These are phyloP conservation scores for Pichia sp. DNA, from an alignment of 1,139 yeast species.

Conservation along the genomic window DNA sequence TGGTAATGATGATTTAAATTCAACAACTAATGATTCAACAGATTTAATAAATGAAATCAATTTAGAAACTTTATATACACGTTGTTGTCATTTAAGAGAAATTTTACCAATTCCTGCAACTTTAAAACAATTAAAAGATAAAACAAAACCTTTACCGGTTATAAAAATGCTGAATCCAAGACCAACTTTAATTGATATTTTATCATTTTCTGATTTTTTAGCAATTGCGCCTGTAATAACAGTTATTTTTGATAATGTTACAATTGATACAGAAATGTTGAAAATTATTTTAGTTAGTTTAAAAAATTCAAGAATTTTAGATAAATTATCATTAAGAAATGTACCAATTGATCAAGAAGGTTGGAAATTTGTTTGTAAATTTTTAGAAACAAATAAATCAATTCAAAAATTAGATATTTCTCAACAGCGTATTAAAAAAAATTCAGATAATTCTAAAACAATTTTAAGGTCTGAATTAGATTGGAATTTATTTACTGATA, in stretches of 20 bases:
- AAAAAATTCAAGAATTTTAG: constrained; percentile 49
- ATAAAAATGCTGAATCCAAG: constrained; percentile 79
- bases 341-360: constrained; percentile 66
- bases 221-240: constrained; percentile 77
- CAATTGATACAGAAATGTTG: constrained; percentile 75
- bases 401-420: constrained; percentile 72
- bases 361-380: constrained; percentile 72
- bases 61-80: constrained; percentile 61
- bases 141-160: constrained; percentile 66
- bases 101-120: constrained; percentile 87
- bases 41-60: constrained; percentile 32
- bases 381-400: constrained; percentile 51
- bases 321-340: constrained; percentile 70
- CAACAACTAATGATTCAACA: constrained; percentile 9
- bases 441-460: constrained; percentile 34
- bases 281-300: constrained; percentile 60
- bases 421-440: constrained; percentile 45
- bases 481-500: constrained; percentile 64
- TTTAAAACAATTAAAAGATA: constrained; percentile 69
- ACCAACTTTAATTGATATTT: constrained; percentile 83
- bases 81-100: constrained; percentile 90
- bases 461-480: constrained; percentile 61
- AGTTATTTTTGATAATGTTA: constrained; percentile 75
- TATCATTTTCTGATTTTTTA: constrained; percentile 82
- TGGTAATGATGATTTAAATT: constrained; percentile 14